These are phyloP conservation scores for Phanerochaete carnosa DNA, from an alignment of 768 basidiomycete genomes.

Conservation along the genomic window DNA sequence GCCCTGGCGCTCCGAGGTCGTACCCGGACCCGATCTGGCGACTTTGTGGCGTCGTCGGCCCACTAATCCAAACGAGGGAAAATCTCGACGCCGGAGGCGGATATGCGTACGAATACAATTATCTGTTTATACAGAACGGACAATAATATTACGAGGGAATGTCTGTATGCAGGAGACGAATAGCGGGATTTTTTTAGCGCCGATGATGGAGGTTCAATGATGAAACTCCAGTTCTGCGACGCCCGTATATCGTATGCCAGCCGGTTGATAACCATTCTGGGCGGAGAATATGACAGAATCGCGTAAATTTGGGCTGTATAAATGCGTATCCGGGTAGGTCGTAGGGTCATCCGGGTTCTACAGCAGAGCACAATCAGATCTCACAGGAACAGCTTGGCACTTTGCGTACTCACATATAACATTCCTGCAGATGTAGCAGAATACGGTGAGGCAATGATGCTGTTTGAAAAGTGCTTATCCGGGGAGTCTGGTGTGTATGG, in stretches of 20 bases:
- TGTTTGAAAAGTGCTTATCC: background rate
- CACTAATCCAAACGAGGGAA: background rate
- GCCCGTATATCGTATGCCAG: constrained; percentile 8
- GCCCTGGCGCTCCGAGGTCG: background rate
- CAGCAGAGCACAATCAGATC: background rate
- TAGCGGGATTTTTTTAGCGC: too few species aligned
- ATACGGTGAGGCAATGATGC: background rate
- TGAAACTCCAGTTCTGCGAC: background rate
- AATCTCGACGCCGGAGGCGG: background rate
- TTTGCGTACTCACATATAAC: background rate
- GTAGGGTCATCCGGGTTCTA: constrained; percentile 11
- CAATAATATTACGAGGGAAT: background rate
- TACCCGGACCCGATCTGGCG: background rate
- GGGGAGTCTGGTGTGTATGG: background rate
- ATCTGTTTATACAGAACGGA: background rate
- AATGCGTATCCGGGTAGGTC: constrained; percentile 1
- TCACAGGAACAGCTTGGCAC: background rate
- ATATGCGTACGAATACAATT: background rate
- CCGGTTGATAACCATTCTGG: background rate
- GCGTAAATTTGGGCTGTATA: background rate
- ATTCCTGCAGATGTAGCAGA: too few species aligned
- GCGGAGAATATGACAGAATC: background rate
- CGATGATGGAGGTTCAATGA: background rate
- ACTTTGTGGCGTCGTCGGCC: background rate
- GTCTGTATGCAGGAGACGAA: too few species aligned